These are phyloP conservation scores for Aspergillus texensis DNA, from an alignment of 2,329 filamentous ascomycete genomes.

Conservation along the genomic window DNA sequence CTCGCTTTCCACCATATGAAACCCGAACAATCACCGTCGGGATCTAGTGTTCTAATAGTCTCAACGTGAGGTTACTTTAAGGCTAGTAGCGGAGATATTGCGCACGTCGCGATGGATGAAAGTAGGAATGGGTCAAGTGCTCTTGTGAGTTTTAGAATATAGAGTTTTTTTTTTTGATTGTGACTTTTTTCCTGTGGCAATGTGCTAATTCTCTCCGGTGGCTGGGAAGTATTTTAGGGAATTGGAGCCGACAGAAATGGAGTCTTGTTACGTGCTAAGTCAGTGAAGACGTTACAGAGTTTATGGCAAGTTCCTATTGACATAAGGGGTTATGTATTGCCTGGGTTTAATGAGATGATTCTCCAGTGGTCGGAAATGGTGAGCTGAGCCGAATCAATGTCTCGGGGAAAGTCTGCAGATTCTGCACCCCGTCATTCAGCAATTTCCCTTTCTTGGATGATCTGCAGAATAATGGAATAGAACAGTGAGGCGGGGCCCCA, in stretches of 20 bases:
- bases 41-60: constrained; percentile 44
- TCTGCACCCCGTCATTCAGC: not conserved
- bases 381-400: not conserved
- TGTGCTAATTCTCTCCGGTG: constrained; percentile 14
- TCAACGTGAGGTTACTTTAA: constrained; percentile 47
- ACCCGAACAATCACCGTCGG: constrained; percentile 22
- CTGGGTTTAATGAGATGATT: not conserved
- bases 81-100: constrained; percentile 48
- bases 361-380: not conserved
- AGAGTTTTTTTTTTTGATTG: not conserved
- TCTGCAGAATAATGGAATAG: not conserved
- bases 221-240: constrained; percentile 25
- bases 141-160: constrained; percentile 23
- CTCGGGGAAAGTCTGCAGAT: not conserved
- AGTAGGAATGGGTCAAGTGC: constrained; percentile 28
- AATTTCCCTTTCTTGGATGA: not conserved
- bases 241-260: constrained; percentile 18
- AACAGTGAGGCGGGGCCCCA: not conserved
- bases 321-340: constrained; percentile 30
- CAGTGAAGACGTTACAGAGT: constrained; percentile 22
- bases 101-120: constrained; percentile 40
- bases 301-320: constrained; percentile 22
- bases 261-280: constrained; percentile 22
- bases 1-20: constrained; percentile 31
- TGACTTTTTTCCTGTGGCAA: not conserved